These are phyloP conservation scores for Saccharomycopsis phalli DNA, from an alignment of 1,139 yeast species.

Conservation along the genomic window DNA sequence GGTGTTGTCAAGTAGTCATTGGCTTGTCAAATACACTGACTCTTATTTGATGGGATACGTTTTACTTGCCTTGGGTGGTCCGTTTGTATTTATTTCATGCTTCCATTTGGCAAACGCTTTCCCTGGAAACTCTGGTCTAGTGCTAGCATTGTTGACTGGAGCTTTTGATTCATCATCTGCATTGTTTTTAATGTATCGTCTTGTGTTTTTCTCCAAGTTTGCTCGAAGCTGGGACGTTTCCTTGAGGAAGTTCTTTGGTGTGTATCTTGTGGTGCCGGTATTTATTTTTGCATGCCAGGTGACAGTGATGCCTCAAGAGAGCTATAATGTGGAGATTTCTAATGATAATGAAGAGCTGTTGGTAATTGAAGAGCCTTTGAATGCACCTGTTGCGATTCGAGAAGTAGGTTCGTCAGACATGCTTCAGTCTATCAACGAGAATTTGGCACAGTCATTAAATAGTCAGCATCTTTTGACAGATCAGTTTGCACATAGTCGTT, in stretches of 20 bases:
- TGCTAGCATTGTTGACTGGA: constrained; percentile 66
- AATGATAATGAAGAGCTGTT: constrained; percentile 7
- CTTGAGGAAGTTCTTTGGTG: constrained; percentile 45
- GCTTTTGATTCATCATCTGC: constrained; percentile 76
- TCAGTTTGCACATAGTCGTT: constrained; percentile 17
- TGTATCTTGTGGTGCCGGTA: constrained; percentile 61
- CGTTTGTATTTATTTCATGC: constrained; percentile 69
- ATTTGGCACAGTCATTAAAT: constrained; percentile 13
- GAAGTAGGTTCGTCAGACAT: not conserved
- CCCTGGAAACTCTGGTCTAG: constrained; percentile 62
- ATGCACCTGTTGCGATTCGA: constrained; percentile 11
- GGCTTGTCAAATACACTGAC: constrained; percentile 64
- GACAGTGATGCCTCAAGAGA: constrained; percentile 66
- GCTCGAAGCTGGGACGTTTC: constrained; percentile 32
- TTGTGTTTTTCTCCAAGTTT: constrained; percentile 47
- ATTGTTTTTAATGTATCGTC: constrained; percentile 56
- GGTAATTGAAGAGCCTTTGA: constrained; percentile 5
- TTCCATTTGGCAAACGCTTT: constrained; percentile 69
- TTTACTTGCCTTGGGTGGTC: constrained; percentile 67
- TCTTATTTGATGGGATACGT: constrained; percentile 58
- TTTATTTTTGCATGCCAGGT: constrained; percentile 68
- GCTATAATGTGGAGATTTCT: constrained; percentile 31
- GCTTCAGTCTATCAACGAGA: constrained; percentile 15
- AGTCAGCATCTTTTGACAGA: constrained; percentile 14
- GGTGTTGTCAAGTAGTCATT: constrained; percentile 43